Conservation (phyloP, 352 stramenopile genomes). For the Phytophthora macrochlamydospora region DNA sequence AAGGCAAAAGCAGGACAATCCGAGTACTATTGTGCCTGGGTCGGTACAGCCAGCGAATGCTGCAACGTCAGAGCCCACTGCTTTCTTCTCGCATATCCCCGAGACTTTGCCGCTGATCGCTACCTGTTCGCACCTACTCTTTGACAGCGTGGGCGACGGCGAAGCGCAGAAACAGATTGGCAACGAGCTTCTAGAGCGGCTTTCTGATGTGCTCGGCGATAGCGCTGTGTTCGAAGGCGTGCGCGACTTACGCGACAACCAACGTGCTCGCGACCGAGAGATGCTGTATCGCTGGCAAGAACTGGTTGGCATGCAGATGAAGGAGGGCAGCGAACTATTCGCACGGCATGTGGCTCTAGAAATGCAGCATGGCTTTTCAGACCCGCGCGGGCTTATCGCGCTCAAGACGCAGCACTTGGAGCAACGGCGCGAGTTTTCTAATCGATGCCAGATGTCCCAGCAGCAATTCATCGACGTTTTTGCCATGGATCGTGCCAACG, state of each 20-base stretch:
- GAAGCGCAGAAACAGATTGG: slow-evolving; percentile 40
- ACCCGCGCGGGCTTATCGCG: slow-evolving; percentile 53
- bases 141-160: slow-evolving; percentile 50
- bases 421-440: slow-evolving; percentile 68
- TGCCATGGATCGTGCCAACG: slow-evolving; percentile 63
- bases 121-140: slow-evolving; percentile 67
- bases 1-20: slow-evolving; percentile 27
- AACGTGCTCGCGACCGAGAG: slow-evolving; percentile 67
- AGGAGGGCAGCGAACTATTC: slow-evolving; percentile 76
- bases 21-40: slow-evolving; percentile 1
- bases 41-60: slow-evolving; percentile 1
- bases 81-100: slow-evolving; percentile 62
- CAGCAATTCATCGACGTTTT: slow-evolving; percentile 82
- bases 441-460: slow-evolving; percentile 75
- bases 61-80: slow-evolving; percentile 17
- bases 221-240: slow-evolving; percentile 76
- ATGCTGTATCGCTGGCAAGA: slow-evolving; percentile 84
- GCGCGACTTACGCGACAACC: slow-evolving; percentile 57
- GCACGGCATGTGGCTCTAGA: slow-evolving; percentile 56
- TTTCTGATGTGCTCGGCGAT: slow-evolving; percentile 66
- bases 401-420: slow-evolving; percentile 70
- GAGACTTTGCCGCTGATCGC: slow-evolving; percentile 59
- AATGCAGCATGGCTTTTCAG: slow-evolving; percentile 46
- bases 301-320: slow-evolving; percentile 82
- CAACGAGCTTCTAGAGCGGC: slow-evolving; percentile 61